phyloP scores from a whole-genome alignment of 495 filamentous ascomycete species.

The Daldinia vernicosa region DNA sequence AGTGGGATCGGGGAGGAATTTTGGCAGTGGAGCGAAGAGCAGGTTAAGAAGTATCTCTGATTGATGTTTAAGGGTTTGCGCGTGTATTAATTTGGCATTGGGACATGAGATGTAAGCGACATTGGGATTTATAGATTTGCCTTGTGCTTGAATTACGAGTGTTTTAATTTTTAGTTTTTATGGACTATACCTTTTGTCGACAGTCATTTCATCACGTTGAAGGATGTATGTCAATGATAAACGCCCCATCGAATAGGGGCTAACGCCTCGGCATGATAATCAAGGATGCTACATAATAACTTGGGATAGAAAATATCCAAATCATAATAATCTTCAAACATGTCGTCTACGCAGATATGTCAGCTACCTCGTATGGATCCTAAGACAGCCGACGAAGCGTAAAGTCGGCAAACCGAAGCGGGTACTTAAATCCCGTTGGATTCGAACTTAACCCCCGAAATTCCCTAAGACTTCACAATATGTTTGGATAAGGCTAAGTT shows the following conservation, averaged over 20 bases:
- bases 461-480: neutral
- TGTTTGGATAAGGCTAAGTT: neutral
- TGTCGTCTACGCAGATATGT: no score
- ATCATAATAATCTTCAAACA: no score
- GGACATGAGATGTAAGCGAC: neutral
- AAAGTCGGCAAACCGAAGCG: neutral
- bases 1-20: slow-evolving; percentile 49
- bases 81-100: neutral
- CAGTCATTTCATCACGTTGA: no score
- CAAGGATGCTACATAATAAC: no score
- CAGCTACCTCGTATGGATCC: no score
- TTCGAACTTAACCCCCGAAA: neutral
- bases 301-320: no score
- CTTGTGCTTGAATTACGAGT: neutral
- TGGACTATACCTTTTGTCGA: no score
- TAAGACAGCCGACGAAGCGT: neutral
- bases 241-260: no score
- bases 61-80: neutral
- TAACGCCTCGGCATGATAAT: no score
- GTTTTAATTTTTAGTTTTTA: no score
- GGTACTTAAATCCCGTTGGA: neutral
- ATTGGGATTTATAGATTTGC: neutral
- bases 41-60: slow-evolving; percentile 42
- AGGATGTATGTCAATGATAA: no score
- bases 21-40: slow-evolving; percentile 54